Evolutionary conservation across 2,329 filamentous ascomycete species (phyloP), one percentile per base, ranked within the genome.

Genomic region (Grosmannia clavigera): DNA sequence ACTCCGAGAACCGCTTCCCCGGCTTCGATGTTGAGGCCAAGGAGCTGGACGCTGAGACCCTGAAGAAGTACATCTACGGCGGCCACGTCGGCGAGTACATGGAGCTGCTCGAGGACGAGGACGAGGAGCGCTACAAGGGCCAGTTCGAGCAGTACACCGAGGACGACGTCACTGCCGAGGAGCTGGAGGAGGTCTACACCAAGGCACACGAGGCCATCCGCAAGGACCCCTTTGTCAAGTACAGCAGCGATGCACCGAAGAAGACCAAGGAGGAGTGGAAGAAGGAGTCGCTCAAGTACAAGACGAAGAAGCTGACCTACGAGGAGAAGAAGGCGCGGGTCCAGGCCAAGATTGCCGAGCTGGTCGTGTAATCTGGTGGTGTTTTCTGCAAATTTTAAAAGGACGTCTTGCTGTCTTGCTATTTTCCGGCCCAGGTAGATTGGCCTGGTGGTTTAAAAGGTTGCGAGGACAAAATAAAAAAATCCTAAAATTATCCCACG

Each of bases 71-170:
- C 88, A 99, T 99, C 84, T 92, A 90, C 78, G 94, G 84, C 74
- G 92, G 94, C 65, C 94, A 99, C 85, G 90, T 99, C 67, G 92
- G 92, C 69, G 94, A 99, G 86, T 99, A 99, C 87, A 99, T 99
- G 94, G 94, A 99, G 87, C 94, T 88, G 62, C 89, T 99, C 67
- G 94, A 94, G 79, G 94, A 99, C 72, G 94, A 99, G 75, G 94
- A 99, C 74, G 94, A 99, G 88, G 94, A 99, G 86, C 92, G 94
- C 75, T 99, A 90, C 90, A 92, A 92, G 84, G 86, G 84, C 70
- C 94, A 99, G 83, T 99, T 99, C 88, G 82, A 86, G 77, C 87
- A 94, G 80, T 99, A 99, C 85, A 88, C 96, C 69, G 92, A 99
- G 67, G 90, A 95, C 74, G 94, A 96, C 70, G 77, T 99, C 67